phyloP scores from a whole-genome alignment of 805 yeast genomes.

The Nakazawaea populi region DNA sequence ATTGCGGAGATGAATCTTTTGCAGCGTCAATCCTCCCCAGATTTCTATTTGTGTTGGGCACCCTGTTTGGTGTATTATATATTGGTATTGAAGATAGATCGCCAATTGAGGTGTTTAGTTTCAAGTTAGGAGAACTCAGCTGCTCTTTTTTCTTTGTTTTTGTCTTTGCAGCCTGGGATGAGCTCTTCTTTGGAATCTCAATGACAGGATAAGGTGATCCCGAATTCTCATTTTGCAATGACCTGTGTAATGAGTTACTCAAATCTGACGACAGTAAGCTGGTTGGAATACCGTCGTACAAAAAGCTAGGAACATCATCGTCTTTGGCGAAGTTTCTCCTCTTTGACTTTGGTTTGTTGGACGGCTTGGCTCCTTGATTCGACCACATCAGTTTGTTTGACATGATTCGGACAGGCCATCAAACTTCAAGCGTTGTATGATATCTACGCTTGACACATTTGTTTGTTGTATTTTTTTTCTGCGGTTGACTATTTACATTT shows the following conservation, averaged over 20 bases:
- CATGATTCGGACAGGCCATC: background rate
- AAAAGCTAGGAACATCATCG: constrained; percentile 4
- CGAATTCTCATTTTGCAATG: constrained; percentile 1
- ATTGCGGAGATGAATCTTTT: background rate
- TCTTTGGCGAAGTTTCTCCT: background rate
- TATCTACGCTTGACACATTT: background rate
- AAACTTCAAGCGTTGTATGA: background rate
- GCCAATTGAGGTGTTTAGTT: background rate
- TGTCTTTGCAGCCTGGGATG: background rate
- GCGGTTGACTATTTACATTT: background rate
- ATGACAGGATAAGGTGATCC: constrained; percentile 6
- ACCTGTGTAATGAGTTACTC: constrained; percentile 2
- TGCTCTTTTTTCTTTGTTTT: background rate
- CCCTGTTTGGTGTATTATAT: background rate
- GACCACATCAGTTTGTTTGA: constrained; percentile 1
- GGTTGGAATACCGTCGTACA: constrained; percentile 5
- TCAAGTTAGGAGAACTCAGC: constrained; percentile 6
- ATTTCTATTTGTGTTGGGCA: background rate
- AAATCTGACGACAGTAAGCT: constrained; percentile 5
- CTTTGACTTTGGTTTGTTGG: background rate
- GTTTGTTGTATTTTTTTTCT: background rate
- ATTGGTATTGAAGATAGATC: background rate
- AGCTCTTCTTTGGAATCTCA: background rate
- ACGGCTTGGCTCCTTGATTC: background rate
- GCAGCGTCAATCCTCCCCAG: background rate